Evolutionary conservation across 352 stramenopile species (phyloP).

Genomic region (Plasmopara muralis): DNA sequence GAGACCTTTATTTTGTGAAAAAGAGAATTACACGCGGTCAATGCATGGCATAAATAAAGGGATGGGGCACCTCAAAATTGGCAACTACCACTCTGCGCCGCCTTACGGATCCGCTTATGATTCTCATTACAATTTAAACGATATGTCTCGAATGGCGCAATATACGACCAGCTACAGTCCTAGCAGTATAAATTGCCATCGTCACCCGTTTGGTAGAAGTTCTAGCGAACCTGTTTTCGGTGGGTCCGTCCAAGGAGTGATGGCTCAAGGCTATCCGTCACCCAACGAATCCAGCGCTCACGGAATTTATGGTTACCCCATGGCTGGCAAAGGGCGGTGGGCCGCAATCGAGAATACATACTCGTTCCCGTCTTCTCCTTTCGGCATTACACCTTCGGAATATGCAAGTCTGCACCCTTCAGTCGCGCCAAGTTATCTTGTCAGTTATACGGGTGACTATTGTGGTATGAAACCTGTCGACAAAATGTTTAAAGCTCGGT

Average conservation of each 20-base stretch:
- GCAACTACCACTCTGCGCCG: slow-evolving; percentile 17
- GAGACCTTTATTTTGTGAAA: slow-evolving; percentile 17
- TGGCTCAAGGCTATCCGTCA: slow-evolving; percentile 22
- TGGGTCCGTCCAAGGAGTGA: slow-evolving; percentile 17
- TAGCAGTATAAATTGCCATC: slow-evolving; percentile 13
- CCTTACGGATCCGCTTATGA: slow-evolving; percentile 13
- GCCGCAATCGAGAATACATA: slow-evolving; percentile 18
- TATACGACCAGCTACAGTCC: slow-evolving; percentile 8
- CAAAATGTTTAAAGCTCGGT: slow-evolving; percentile 20
- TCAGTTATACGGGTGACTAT: slow-evolving; percentile 19
- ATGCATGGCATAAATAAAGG: slow-evolving; percentile 24
- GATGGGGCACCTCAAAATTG: slow-evolving; percentile 26
- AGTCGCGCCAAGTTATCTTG: slow-evolving; percentile 9
- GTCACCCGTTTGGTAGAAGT: slow-evolving; percentile 19
- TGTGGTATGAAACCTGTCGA: slow-evolving; percentile 14
- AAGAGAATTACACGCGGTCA: slow-evolving; percentile 11
- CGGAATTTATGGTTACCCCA: slow-evolving; percentile 12
- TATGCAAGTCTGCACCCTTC: slow-evolving; percentile 16
- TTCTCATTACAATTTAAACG: slow-evolving; percentile 6
- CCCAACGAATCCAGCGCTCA: slow-evolving; percentile 16
- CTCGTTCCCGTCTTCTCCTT: slow-evolving; percentile 18
- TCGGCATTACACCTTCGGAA: slow-evolving; percentile 22
- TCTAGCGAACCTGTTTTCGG: slow-evolving; percentile 24
- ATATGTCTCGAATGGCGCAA: slow-evolving; percentile 13
- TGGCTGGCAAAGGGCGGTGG: slow-evolving; percentile 22